Conservation (phyloP, 75 land plant genomes). For the Picea glauca region DNA sequence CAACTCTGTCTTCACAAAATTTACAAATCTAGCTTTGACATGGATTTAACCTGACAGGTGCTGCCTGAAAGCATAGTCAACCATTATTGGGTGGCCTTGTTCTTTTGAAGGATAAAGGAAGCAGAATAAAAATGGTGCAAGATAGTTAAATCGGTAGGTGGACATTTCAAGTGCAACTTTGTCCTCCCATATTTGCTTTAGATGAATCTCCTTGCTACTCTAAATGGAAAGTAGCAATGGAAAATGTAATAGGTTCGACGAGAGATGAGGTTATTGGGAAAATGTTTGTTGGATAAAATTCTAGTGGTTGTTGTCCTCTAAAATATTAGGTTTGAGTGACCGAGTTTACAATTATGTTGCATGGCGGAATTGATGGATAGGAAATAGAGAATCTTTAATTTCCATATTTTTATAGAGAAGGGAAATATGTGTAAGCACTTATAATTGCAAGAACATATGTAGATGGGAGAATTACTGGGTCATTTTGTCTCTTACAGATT, state of each 20-base stretch:
- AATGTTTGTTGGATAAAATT: slow-evolving; percentile 84
- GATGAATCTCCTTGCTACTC: slow-evolving; percentile 86
- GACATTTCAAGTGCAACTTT: too few species aligned
- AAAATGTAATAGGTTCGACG: slow-evolving; percentile 86
- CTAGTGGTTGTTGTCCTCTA: slow-evolving; percentile 78
- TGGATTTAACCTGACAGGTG: too few species aligned
- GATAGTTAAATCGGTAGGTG: too few species aligned
- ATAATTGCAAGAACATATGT: slow-evolving; percentile 67
- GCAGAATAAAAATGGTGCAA: too few species aligned
- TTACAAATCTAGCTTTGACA: too few species aligned
- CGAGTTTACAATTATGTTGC: slow-evolving; percentile 73
- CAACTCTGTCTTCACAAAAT: too few species aligned
- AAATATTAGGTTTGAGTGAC: slow-evolving; percentile 72
- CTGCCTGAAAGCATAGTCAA: too few species aligned
- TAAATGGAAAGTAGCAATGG: slow-evolving; percentile 97
- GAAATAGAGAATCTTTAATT: slow-evolving; percentile 70
- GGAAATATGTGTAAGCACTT: too few species aligned
- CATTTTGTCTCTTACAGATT: slow-evolving; percentile 78
- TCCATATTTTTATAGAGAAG: slow-evolving; percentile 62
- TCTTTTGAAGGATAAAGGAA: slow-evolving; percentile 79
- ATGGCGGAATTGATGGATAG: slow-evolving; percentile 69
- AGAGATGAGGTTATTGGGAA: slow-evolving; percentile 82
- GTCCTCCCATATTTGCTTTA: slow-evolving; percentile 94
- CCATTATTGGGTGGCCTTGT: too few species aligned
- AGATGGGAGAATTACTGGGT: slow-evolving; percentile 68